These are phyloP conservation scores for Trichoderma cornu-damae DNA, from an alignment of 2,329 filamentous ascomycete species.

Conservation along the genomic window DNA sequence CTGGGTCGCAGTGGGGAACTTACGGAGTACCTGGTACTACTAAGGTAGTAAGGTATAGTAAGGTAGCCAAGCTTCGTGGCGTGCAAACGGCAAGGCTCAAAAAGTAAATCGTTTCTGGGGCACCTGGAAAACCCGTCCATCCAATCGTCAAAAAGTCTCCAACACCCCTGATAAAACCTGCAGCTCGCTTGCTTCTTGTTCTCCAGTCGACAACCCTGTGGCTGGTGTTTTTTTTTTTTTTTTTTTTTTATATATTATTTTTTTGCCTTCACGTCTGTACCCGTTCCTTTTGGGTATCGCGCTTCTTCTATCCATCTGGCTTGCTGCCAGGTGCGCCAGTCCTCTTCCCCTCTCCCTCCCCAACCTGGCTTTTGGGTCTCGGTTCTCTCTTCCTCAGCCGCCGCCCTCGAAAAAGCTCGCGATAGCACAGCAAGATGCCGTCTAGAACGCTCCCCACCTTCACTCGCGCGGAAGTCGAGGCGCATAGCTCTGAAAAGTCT, in stretches of 20 bases:
- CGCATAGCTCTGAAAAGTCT: conserved; percentile 72
- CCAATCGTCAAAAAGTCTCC: conserved; percentile 9
- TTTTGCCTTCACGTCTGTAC: neutral
- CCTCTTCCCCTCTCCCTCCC: neutral
- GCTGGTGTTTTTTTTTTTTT: neutral
- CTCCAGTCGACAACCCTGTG: neutral
- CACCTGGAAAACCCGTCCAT: conserved; percentile 6
- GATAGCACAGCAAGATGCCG: conserved; percentile 54
- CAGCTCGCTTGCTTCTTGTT: neutral
- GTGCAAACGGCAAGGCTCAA: no score
- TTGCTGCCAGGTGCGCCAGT: conserved; percentile 1
- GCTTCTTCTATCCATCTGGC: neutral
- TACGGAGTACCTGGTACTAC: no score
- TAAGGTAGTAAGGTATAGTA: no score
- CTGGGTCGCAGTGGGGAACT: no score
- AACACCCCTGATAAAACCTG: conserved; percentile 12
- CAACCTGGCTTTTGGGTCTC: no score
- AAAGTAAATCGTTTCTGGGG: conserved; percentile 21
- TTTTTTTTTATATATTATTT: no score
- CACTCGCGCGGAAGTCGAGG: conserved; percentile 70
- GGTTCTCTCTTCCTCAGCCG: conserved; percentile 18
- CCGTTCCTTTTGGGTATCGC: neutral
- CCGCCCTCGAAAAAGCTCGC: conserved; percentile 13
- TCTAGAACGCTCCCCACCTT: conserved; percentile 78
- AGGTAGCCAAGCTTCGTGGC: no score